Evolutionary conservation across 306 rosid genomes (phyloP), one percentile per base, ranked within the genome.

Genomic region (Elaeagnus macrophylla): DNA sequence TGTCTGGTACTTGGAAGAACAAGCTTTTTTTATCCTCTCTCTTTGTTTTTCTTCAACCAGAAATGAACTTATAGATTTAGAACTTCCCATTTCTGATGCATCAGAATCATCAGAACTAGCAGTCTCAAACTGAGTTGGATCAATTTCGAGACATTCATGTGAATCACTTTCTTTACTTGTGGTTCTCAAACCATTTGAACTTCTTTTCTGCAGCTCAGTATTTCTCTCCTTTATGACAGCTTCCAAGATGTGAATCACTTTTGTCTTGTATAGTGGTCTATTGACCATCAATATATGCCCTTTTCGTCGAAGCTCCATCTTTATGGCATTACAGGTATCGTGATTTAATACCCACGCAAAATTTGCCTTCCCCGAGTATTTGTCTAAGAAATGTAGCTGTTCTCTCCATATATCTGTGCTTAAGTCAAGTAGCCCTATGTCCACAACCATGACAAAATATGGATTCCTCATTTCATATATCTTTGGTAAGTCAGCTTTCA

Each of bases 321-420:
- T 93, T 51, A 87, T 38, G 37, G 75, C 80, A 54, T 79, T 93
- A 50, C 95, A 71, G 5, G 99, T 87, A 69, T 93, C 99, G 54
- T 93, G 95, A 68, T 81, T 84, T 49, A 84, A 77, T 72, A 93
- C 64, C 99, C 99, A 93, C 2, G 86, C 90, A 42, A 93, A 93
- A 48, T 72, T 93, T n/a, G 85, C 89, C 72, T 79, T 93, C 49
- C 79, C 87, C 3, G 77, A 80, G 72, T 82, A 87, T 63, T 65
- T 82, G 45, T 82, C 82, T 37, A 93, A 94, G 72, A 93, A 84
- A 72, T 80, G 78, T 40, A 93, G 82, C 51, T 93, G 99, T 61
- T 93, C 96, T 63, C 84, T 93, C 99, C 99, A 93, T 62, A 93
- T 93, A 54, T 84, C 95, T 18, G 99, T 93, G 95, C 95, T 87